Evolutionary conservation across 768 basidiomycete species (phyloP), one percentile per base, ranked within the genome.

Genomic region (Rhizopogon roseolus): DNA sequence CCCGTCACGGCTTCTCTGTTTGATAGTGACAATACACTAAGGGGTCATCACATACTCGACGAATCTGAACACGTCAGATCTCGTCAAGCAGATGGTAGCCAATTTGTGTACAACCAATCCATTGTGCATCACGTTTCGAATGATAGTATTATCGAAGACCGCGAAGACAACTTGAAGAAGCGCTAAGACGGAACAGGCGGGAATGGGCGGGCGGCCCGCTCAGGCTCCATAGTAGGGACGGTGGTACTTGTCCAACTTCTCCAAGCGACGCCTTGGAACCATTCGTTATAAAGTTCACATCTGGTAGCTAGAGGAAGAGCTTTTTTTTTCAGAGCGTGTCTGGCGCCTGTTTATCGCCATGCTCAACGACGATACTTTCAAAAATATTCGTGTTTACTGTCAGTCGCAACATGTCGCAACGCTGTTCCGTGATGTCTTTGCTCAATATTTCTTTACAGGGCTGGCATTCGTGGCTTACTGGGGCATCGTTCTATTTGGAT

Each of bases 41-140:
- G 88, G 89, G 42, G 91, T 94, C 28, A 82, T 93, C 54, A 86
- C 92, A 1, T 94, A 88, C 64, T 62, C 87, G 0, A 81, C 84
- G 0, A 93, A 94, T 63, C 58, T 73, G 41, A 82, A 92, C 61
- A 94, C 91, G 0, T 71, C 86, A 10, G 69, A 73, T 1, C 79
- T 90, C 49, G 73, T 93, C n/a, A 79, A 77, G 2, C 73, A 79
- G 38, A 76, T 88, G 74, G 62, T 69, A 4, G 40, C 65, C n/a
- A n/a, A n/a, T n/a, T n/a, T n/a, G n/a, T n/a, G n/a, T n/a, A n/a
- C n/a, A n/a, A n/a, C n/a, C n/a, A n/a, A n/a, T n/a, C n/a, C n/a
- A n/a, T n/a, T n/a, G n/a, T n/a, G n/a, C n/a, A n/a, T n/a, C n/a
- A n/a, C n/a, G n/a, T n/a, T n/a, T n/a, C n/a, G n/a, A n/a, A n/a